phyloP scores from a whole-genome alignment of 225 moss, liverwort and hornwort genomes.

The Polytrichum formosum region DNA sequence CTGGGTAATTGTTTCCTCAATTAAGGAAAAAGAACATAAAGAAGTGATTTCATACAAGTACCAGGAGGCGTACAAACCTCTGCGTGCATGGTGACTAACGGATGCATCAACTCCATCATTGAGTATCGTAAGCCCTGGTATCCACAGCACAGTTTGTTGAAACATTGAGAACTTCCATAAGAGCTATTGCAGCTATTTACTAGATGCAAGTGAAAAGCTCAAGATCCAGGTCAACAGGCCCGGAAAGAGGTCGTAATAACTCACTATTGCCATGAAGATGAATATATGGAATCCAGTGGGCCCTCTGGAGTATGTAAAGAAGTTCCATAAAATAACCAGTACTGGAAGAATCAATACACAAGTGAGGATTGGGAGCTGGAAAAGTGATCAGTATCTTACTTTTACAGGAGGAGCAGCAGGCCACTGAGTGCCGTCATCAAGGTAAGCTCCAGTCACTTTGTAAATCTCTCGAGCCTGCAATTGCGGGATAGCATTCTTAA shows the following conservation, averaged over 20 bases:
- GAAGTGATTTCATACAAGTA: not conserved
- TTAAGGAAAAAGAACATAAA: not conserved
- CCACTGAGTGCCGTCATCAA: constrained; percentile 83
- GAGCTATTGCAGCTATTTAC: too few relatives aligned
- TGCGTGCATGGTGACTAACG: constrained; percentile 88
- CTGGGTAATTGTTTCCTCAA: too few relatives aligned
- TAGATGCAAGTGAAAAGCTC: not conserved
- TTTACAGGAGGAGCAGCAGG: constrained; percentile 73
- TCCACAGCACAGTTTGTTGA: not conserved
- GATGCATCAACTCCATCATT: constrained; percentile 86
- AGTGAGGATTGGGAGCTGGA: too few relatives aligned
- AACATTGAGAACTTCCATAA: too few relatives aligned
- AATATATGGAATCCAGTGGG: too few relatives aligned
- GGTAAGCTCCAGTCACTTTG: constrained; percentile 68
- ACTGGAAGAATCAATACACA: too few relatives aligned
- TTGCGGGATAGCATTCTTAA: not conserved
- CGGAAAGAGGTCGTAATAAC: not conserved
- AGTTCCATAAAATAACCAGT: too few relatives aligned
- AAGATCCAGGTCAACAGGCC: not conserved
- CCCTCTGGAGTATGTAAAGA: too few relatives aligned
- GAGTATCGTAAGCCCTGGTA: constrained; percentile 83
- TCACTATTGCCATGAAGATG: not conserved
- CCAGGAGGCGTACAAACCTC: constrained; percentile 44
- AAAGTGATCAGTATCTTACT: constrained; percentile 21
- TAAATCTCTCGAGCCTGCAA: constrained; percentile 65